These are phyloP conservation scores for Trypanosoma grayi DNA, from an alignment of 208 protist genomes.

Conservation along the genomic window DNA sequence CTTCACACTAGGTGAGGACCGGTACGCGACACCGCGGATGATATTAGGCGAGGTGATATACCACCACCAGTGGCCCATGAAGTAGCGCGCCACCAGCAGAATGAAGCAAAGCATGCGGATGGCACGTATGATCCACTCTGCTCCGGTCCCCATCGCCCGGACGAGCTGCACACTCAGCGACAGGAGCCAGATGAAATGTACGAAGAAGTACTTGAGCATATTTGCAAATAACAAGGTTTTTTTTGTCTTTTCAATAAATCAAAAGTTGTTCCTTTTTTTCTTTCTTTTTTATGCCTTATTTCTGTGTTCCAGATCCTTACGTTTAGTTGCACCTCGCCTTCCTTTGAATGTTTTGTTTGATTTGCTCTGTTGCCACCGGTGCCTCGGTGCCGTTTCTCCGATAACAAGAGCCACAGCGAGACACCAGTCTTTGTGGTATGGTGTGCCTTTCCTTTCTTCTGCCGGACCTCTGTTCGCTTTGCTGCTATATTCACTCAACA, in stretches of 20 bases:
- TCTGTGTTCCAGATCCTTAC: too few relatives aligned
- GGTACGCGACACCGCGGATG: slow-evolving; percentile 79
- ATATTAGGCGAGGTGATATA: slow-evolving; percentile 72
- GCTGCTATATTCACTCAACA: too few relatives aligned
- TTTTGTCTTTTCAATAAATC: slow-evolving; percentile 13
- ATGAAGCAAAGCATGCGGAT: slow-evolving; percentile 58
- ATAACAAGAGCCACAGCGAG: too few relatives aligned
- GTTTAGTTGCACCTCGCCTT: too few relatives aligned
- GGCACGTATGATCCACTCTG: slow-evolving; percentile 77
- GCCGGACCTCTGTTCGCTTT: too few relatives aligned
- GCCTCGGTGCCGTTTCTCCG: too few relatives aligned
- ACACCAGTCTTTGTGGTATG: too few relatives aligned
- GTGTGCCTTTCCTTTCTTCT: too few relatives aligned
- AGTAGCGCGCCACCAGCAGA: slow-evolving; percentile 50
- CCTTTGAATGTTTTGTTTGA: too few relatives aligned
- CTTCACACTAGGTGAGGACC: slow-evolving; percentile 56
- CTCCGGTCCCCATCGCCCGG: slow-evolving; percentile 70
- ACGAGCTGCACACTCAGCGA: slow-evolving; percentile 47
- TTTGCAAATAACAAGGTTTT: not conserved
- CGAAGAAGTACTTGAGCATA: slow-evolving; percentile 46
- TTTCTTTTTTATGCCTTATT: not conserved
- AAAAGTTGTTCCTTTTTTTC: slow-evolving; percentile 3
- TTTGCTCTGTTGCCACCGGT: too few relatives aligned
- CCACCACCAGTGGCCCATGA: slow-evolving; percentile 64
- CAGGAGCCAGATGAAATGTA: slow-evolving; percentile 70